phyloP scores from a whole-genome alignment of 2,329 filamentous ascomycete species.

The Amylocarpus encephaloides region DNA sequence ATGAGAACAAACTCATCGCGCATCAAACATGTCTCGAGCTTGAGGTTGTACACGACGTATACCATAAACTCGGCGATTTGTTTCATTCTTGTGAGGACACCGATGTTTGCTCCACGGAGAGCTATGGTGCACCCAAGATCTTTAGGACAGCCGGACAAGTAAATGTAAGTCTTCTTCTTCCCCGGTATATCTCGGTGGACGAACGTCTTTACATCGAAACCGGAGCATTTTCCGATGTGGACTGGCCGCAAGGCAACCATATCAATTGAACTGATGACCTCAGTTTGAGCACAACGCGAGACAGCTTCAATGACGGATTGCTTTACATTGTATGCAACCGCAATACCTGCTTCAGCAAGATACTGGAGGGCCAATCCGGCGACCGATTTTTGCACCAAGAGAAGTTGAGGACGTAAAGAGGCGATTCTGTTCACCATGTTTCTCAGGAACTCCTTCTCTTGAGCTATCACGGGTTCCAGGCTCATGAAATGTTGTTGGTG shows the following conservation, averaged over 20 bases:
- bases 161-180: slow-evolving; percentile 90
- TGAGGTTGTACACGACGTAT: slow-evolving; percentile 96
- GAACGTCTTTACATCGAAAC: slow-evolving; percentile 94
- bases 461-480: slow-evolving; percentile 89
- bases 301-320: slow-evolving; percentile 93
- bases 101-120: slow-evolving; percentile 70
- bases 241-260: slow-evolving; percentile 74
- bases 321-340: slow-evolving; percentile 95
- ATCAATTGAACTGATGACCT: slow-evolving; percentile 90
- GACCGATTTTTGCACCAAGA: slow-evolving; percentile 90
- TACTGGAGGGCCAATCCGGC: slow-evolving; percentile 87
- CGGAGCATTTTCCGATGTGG: slow-evolving; percentile 71
- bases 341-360: slow-evolving; percentile 80
- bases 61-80: slow-evolving; percentile 97
- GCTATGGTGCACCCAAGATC: slow-evolving; percentile 94
- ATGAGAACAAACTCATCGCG: slow-evolving; percentile 86
- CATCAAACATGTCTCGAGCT: slow-evolving; percentile 90
- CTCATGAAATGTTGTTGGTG: slow-evolving; percentile 97
- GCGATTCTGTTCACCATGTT: slow-evolving; percentile 90
- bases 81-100: slow-evolving; percentile 73
- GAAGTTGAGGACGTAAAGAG: slow-evolving; percentile 73
- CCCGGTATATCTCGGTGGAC: slow-evolving; percentile 69
- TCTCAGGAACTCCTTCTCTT: slow-evolving; percentile 88
- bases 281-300: slow-evolving; percentile 82
- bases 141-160: slow-evolving; percentile 81